Evolutionary conservation across 768 basidiomycete species (phyloP), one percentile per base, ranked within the genome.

Genomic region (Leccinum barrowsii): DNA sequence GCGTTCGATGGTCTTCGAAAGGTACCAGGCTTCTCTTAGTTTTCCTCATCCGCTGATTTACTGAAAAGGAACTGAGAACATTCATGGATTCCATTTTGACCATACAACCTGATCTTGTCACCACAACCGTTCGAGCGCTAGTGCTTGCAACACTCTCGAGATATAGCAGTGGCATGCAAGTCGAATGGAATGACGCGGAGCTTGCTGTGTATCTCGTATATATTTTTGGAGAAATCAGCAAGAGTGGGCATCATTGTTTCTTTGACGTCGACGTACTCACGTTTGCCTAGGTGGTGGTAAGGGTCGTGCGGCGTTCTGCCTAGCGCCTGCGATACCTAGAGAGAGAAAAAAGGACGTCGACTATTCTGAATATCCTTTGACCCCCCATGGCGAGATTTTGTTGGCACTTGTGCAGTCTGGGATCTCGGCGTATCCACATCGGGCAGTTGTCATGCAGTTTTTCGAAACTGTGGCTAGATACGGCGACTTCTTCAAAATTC

Each of bases 391-490:
- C 49, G 90, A 97, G 71, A 86, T 98, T 80, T 76, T 99, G 46
- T 80, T 87, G 59, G 83, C 89, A 2, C 84, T 97, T 50, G 84
- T 97, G 44, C 84, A 89, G 65, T 91, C 92, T 22, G 86, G 89
- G 34, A 85, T 98, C 55, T 85, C 87, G 13, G 78, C 81, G 4
- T 94, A 87, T 74, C 94, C 92, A 6, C 89, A 95, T 74, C 85
- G 86, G 30, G 80, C 86, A 12, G 95, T 98, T 19, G 79, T 84
- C 7, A 80, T 95, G 73, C 94, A 96, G 68, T 94, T 92, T 73
- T 98, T 98, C 63, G 97, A 99, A 74, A 90, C 91, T 5, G 83
- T 82, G 11, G 83, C 91, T n/a, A 84, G 97, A 50, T 99, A 98
- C 70, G 83, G 85, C 35, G 97, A 98, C 66, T 98, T 99, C 72